Evolutionary conservation across 768 basidiomycete species (phyloP).

Genomic region (Termitomyces sp.): DNA sequence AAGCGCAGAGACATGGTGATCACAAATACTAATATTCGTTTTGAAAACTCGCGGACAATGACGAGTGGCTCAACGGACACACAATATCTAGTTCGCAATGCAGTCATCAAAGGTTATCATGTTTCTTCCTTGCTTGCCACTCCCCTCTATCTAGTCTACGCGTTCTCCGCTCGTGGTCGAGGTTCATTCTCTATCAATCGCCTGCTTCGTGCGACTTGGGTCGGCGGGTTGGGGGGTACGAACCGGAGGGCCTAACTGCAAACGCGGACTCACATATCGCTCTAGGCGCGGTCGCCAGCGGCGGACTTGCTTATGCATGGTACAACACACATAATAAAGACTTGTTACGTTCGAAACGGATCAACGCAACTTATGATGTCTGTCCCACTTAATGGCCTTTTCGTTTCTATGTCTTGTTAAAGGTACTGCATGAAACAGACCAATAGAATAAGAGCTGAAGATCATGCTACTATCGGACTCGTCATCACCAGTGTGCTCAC

Average conservation of each 20-base stretch:
- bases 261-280: background rate
- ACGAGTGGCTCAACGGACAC: conserved; percentile 46
- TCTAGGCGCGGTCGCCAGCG: conserved; percentile 46
- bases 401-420: conserved; percentile 1
- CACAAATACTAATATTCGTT: background rate
- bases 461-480: conserved; percentile 72
- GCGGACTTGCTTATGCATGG: conserved; percentile 56
- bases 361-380: conserved; percentile 58
- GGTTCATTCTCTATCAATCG: conserved; percentile 54
- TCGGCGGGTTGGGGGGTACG: conserved; percentile 59
- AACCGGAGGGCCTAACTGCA: background rate
- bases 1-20: background rate
- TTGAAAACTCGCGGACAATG: background rate
- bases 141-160: conserved; percentile 51
- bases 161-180: conserved; percentile 50
- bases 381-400: conserved; percentile 4
- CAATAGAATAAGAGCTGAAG: conserved; percentile 55
- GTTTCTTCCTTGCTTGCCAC: conserved; percentile 58
- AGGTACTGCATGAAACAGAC: conserved; percentile 31
- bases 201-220: conserved; percentile 68
- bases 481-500: conserved; percentile 58
- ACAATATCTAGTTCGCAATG: conserved; percentile 60
- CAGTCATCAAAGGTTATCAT: conserved; percentile 67
- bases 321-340: conserved; percentile 49
- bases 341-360: conserved; percentile 42